Evolutionary conservation across 345 rosid species (phyloP).

Genomic region (Eucalyptus lansdowneana): DNA sequence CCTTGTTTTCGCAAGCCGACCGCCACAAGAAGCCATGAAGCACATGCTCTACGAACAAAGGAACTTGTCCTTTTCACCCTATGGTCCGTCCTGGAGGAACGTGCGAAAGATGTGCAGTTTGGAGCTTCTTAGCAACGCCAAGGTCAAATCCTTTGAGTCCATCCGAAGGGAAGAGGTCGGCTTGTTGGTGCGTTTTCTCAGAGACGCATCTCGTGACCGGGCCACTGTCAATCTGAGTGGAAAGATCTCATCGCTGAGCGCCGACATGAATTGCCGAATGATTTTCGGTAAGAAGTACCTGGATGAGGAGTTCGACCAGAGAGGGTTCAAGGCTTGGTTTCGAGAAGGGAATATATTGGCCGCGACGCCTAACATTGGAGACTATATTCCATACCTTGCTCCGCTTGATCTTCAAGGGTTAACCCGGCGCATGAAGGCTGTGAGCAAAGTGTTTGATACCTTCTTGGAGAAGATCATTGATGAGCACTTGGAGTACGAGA

Average conservation of each 20-base stretch:
- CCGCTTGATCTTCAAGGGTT: conserved; percentile 27
- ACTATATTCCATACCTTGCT: conserved; percentile 17
- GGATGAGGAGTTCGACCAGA: conserved; percentile 16
- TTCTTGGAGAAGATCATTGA: conserved; percentile 24
- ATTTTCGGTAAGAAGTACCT: conserved; percentile 30
- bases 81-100: conserved; percentile 31
- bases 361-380: conserved; percentile 17
- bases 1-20: conserved; percentile 24
- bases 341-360: conserved; percentile 21
- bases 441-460: conserved; percentile 9
- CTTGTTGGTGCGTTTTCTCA: conserved; percentile 6
- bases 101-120: conserved; percentile 32
- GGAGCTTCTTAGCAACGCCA: conserved; percentile 16
- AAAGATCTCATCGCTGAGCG: conserved; percentile 5
- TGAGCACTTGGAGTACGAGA: conserved; percentile 6
- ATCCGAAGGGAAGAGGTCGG: conserved; percentile 21
- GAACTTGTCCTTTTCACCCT: neutral
- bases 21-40: conserved; percentile 1
- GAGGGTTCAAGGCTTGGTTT: conserved; percentile 21
- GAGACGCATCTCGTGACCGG: neutral
- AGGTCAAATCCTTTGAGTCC: conserved; percentile 11
- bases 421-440: conserved; percentile 5
- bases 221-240: conserved; percentile 18
- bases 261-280: conserved; percentile 34
- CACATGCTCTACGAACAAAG: conserved; percentile 7